Base-by-base conservation (phyloP, 805 yeast genomes). In the Cyberlindnera americana region DNA sequence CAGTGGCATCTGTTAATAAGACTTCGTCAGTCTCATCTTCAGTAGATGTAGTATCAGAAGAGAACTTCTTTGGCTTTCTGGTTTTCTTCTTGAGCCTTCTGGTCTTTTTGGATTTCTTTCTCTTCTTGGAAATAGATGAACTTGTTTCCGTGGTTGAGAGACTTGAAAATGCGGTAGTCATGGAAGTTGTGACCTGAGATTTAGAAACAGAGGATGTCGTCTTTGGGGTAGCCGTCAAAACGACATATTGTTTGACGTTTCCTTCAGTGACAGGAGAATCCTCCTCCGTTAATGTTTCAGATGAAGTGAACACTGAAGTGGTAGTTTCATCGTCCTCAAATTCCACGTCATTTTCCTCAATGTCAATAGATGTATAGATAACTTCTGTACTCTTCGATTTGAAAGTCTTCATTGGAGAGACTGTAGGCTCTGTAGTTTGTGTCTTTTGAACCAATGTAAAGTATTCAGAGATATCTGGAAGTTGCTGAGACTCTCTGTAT, bases 381-480 rank as follows among this genome's bases (percentile, higher is more conserved):
- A n/a, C n/a, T n/a, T n/a, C n/a, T n/a, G n/a, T n/a, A n/a, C n/a
- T n/a, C n/a, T n/a, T n/a, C n/a, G n/a, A n/a, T n/a, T n/a, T n/a
- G n/a, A n/a, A n/a, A n/a, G n/a, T n/a, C n/a, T n/a, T n/a, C n/a
- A n/a, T n/a, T n/a, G n/a, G n/a, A n/a, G n/a, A n/a, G n/a, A n/a
- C n/a, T n/a, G n/a, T n/a, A n/a, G n/a, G n/a, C n/a, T n/a, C n/a
- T 9, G 23, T 29, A 19, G 22, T 17, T 16, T 29, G 37, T 12
- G 46, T 32, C 24, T 31, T 38, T 28, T 46, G 50, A 15, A 47
- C 34, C 43, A 53, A 46, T 2, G 58, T 50, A 35, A 54, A 53
- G 35, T 54, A 56, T 12, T 53, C 59, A 3, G 51, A 46, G n/a
- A 48, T 19, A 29, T 52, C 55, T 12, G 32, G 35, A 15, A 34